Percentiles rank a stretch among this genome's conserved stretches.
These are phyloP conservation scores for Ogataea dorogensis DNA, from an alignment of 805 yeast genomes.

Conservation along the genomic window DNA sequence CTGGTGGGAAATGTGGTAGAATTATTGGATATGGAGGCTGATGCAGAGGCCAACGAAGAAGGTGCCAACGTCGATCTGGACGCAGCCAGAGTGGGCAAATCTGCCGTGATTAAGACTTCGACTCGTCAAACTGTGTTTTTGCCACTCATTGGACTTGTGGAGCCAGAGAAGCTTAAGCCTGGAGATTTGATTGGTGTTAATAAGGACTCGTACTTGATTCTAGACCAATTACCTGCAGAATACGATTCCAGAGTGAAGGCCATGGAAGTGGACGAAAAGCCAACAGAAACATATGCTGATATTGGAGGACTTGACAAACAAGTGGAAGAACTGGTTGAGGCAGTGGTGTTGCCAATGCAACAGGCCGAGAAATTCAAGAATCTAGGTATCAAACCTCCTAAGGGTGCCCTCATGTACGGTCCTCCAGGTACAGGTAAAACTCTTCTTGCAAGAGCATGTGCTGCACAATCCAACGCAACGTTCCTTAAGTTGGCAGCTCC, in stretches of 20 bases:
- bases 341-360: constrained; percentile 97
- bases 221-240: constrained; percentile 95
- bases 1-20: constrained; percentile 96
- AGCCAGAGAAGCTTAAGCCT: constrained; percentile 89
- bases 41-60: constrained; percentile 78
- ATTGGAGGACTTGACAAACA: constrained; percentile 98
- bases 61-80: constrained; percentile 95
- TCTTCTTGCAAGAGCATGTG: constrained; percentile 95
- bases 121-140: constrained; percentile 96
- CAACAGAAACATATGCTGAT: constrained; percentile 94
- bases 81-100: constrained; percentile 86
- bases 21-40: constrained; percentile 81
- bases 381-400: constrained; percentile 95
- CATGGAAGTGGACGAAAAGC: constrained; percentile 98
- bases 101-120: constrained; percentile 97
- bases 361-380: constrained; percentile 94
- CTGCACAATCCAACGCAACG: constrained; percentile 97
- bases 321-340: constrained; percentile 96
- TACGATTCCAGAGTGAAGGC: constrained; percentile 98
- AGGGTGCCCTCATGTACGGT: constrained; percentile 98
- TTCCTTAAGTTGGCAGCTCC: constrained; percentile 96
- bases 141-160: constrained; percentile 94
- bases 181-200: constrained; percentile 97
- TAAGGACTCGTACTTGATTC: constrained; percentile 89
- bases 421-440: constrained; percentile 99